Conservation (phyloP, 306 rosid genomes). For the Cucurbita argyrosperma region DNA sequence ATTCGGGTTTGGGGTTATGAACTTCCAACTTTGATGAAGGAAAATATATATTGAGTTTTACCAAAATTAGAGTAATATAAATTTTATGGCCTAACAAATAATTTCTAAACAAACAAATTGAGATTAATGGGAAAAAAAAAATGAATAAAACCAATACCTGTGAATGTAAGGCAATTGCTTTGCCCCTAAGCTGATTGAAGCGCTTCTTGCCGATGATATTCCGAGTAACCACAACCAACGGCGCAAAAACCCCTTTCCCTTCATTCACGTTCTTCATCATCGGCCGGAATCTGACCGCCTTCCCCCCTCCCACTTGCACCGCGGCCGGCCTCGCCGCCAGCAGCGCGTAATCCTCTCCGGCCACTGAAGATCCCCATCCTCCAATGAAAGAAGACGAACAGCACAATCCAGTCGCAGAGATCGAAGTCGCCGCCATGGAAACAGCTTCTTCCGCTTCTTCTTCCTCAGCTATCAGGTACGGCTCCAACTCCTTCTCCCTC, state of each 20-base stretch:
- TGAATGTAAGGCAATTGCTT: conserved; percentile 95
- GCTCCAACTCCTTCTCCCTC: neutral
- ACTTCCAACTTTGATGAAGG: too few relatives aligned
- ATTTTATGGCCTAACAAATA: neutral
- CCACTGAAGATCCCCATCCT: conserved; percentile 59
- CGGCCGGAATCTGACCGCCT: conserved; percentile 43
- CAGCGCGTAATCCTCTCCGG: conserved; percentile 48
- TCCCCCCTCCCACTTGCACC: conserved; percentile 41
- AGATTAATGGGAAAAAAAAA: neutral
- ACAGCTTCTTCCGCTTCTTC: neutral
- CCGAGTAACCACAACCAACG: conserved; percentile 55
- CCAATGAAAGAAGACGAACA: conserved; percentile 47
- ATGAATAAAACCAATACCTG: conserved; percentile 33
- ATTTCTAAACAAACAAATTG: neutral
- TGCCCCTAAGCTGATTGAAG: conserved; percentile 88
- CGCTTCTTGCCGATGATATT: conserved; percentile 76
- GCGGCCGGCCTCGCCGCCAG: conserved; percentile 30
- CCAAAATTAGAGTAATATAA: too few relatives aligned
- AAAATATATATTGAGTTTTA: too few relatives aligned
- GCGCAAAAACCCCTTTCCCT: conserved; percentile 93
- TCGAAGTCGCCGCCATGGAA: conserved; percentile 59
- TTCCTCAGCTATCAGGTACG: neutral
- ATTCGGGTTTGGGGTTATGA: too few relatives aligned
- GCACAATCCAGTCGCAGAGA: conserved; percentile 41
- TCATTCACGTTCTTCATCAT: conserved; percentile 95